Base-by-base conservation (phyloP, 2,329 filamentous ascomycete species). In the Exophiala dermatitidis region DNA sequence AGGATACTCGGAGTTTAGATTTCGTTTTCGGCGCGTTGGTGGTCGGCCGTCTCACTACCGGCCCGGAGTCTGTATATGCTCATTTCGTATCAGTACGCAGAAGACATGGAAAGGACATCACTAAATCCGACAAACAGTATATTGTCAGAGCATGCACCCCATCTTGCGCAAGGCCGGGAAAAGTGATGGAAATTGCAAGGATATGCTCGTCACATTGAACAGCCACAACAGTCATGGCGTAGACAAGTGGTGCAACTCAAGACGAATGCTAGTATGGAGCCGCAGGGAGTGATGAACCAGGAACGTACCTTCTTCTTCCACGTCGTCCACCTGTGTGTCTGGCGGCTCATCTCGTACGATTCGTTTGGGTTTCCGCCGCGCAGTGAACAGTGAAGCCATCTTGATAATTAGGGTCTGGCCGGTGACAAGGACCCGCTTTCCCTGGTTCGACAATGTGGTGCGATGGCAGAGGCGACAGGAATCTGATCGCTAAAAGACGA, bases 1-100 rank as follows among this genome's bases (percentile, higher is more conserved):
- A 94, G 0, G 89, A 94, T 26, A 94, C 76, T 4, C 86, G 81
- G 2, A 88, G 77, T 10, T 82, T 82, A 3, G 85, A 84, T 65
- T 88, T 88, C 68, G 89, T 91, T 53, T 83, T 80, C 51, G 69
- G 63, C 62, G 80, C 82, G n/a, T 67, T 59, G 1, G 64, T 67
- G 33, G 62, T 46, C n/a, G 79, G 79, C 60, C 77, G 73, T 62
- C 78, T 79, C 12, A 82, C 73, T 42, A 77, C 70, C 10, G 77
- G 71, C n/a, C 68, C 69, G 52, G 57, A 46, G 55, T 73, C 74
- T 78, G 57, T 51, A 51, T 29, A 53, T 50, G 29, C 46, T 61
- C 12, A 5, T 28, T 19, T 19, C 38, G 28, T 57, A 64, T 70
- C 72, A 67, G 64, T 63, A 50, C 40, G 12, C 19, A 19, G 19